Evolutionary conservation across 164 flowering plant species (phyloP), one percentile per base, ranked within the genome.

Genomic region (Buxus sempervirens): DNA sequence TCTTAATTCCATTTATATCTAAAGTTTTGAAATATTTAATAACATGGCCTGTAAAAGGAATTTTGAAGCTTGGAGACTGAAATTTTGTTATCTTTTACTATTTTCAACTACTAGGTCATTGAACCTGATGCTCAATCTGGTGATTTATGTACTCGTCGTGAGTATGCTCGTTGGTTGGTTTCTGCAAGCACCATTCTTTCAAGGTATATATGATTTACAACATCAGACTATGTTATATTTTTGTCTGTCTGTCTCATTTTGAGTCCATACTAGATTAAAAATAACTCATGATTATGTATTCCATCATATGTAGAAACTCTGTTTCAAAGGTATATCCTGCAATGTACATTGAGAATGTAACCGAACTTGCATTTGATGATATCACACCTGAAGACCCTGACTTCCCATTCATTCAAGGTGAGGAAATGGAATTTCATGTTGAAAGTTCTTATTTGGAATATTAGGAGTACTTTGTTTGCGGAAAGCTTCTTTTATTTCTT

Each of bases 341-440:
- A 54, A 95, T 95, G 99, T 95, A 88, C 69, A 90, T 95, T 61
- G 99, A 89, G 74, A 87, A 90, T 80, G 82, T 88, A 27, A 84
- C 95, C 27, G 99, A 93, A 65, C 98, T 95, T 72, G 99, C 99
- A 49, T 95, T 89, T 87, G 97, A 95, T 81, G 99, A 92, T 76
- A 81, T 95, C 68, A 83, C 91, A 54, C 95, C 97, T 48, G 84
- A 87, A 66, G 99, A 95, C 71, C 99, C 98, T 60, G 99, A 95
- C 70, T 95, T 92, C 75, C 62, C 91, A 72, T 87, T 84, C 65
- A 95, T 95, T 83, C 99, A 95, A 88, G 99, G 99, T 90, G 68
- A 75, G 76, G 54, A 54, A 68, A 45, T 65, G 38, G 36, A 14
- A 59, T 27, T 57, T 26, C 51, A 45, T 45, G 51, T 0, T 41